Evolutionary conservation across 2,329 filamentous ascomycete genomes (phyloP).

Genomic region (Onygena corvina): DNA sequence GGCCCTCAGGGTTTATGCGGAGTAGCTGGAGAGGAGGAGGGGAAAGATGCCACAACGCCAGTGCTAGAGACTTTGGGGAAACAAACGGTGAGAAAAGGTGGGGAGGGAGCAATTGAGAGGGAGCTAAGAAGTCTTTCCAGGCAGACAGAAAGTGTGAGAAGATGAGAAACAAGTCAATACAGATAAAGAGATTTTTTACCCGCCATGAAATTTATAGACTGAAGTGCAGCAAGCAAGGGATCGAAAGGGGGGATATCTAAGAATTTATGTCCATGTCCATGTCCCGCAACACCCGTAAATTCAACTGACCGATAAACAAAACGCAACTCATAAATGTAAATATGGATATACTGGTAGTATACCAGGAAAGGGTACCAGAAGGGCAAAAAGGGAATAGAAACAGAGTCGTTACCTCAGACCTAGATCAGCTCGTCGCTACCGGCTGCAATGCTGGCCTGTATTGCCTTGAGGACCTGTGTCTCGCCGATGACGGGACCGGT

Average conservation of each 20-base stretch:
- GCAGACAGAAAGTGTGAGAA: not conserved
- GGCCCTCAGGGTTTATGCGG: not conserved
- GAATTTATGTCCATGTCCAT: constrained; percentile 1
- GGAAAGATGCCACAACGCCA: not conserved
- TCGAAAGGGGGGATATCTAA: not conserved
- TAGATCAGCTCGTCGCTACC: constrained; percentile 63
- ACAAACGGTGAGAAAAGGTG: not conserved
- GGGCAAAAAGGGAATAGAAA: not conserved
- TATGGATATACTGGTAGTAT: too few species aligned
- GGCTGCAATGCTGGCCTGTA: constrained; percentile 64
- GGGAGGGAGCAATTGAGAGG: not conserved
- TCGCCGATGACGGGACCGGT: constrained; percentile 83
- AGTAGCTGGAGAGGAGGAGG: not conserved
- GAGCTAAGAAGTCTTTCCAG: not conserved
- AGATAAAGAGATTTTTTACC: constrained; percentile 1
- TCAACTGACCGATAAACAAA: constrained; percentile 4
- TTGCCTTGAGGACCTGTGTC: constrained; percentile 56
- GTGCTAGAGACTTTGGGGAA: not conserved
- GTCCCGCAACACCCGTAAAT: constrained; percentile 6
- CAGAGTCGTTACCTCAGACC: not conserved
- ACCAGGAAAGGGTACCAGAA: too few species aligned
- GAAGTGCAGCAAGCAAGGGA: not conserved
- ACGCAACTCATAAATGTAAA: too few species aligned
- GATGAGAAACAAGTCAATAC: not conserved
- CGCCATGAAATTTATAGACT: not conserved